These are phyloP conservation scores for Peronospora belbahrii DNA, from an alignment of 352 stramenopile species.

Conservation along the genomic window DNA sequence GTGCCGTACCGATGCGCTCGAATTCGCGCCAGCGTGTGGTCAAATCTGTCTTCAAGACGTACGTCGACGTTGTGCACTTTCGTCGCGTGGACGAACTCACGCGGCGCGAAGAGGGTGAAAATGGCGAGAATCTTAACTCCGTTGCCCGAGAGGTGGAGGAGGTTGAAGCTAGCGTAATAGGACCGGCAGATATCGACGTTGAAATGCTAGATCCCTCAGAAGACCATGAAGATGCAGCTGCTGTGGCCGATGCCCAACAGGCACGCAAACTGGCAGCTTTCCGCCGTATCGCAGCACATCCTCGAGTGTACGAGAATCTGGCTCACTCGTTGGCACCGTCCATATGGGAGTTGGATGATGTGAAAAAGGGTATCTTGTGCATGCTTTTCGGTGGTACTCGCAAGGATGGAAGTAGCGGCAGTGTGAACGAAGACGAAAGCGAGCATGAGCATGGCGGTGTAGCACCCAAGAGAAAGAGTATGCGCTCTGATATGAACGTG, in stretches of 20 bases:
- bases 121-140: conserved; percentile 13
- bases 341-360: conserved; percentile 95
- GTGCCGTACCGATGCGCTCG: conserved; percentile 90
- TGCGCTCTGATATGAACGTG: conserved; percentile 97
- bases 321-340: conserved; percentile 75
- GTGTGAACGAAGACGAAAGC: conserved; percentile 35
- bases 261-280: conserved; percentile 60
- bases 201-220: conserved; percentile 28
- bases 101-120: conserved; percentile 34
- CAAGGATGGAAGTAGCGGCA: conserved; percentile 54
- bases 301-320: conserved; percentile 77
- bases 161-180: conserved; percentile 18
- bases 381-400: conserved; percentile 97
- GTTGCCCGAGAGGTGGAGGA: conserved; percentile 4
- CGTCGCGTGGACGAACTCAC: conserved; percentile 80
- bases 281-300: conserved; percentile 62
- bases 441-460: conserved; percentile 30
- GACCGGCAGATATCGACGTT: conserved; percentile 27
- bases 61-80: conserved; percentile 98
- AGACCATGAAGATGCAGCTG: conserved; percentile 31
- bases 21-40: conserved; percentile 92
- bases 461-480: conserved; percentile 49
- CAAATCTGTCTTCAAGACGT: conserved; percentile 97
- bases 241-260: conserved; percentile 45
- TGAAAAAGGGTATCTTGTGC: conserved; percentile 98